phyloP scores from a whole-genome alignment of 1,284 basidiomycete species.

The Leccinum holopus region DNA sequence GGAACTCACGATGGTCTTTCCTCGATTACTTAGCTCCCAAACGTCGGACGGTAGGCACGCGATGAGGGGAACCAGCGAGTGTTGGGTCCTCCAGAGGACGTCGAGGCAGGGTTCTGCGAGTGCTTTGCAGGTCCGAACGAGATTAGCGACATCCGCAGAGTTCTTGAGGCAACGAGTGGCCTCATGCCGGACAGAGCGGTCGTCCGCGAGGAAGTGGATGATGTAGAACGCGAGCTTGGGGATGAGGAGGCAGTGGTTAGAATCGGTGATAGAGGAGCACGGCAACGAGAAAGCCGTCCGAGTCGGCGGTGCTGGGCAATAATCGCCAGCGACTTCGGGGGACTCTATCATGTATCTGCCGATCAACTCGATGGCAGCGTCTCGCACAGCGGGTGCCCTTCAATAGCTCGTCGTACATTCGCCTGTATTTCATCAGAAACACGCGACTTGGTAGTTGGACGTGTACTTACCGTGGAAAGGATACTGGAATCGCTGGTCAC shows the following conservation, averaged over 20 bases:
- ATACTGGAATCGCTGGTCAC: slow-evolving; percentile 85
- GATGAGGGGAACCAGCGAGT: slow-evolving; percentile 30
- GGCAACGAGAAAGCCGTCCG: background rate
- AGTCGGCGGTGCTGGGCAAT: slow-evolving; percentile 41
- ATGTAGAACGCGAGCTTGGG: slow-evolving; percentile 29
- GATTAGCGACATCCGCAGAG: slow-evolving; percentile 25
- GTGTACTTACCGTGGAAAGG: slow-evolving; percentile 62
- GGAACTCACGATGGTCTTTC: slow-evolving; percentile 27
- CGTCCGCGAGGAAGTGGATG: slow-evolving; percentile 27
- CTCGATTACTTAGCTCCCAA: slow-evolving; percentile 24
- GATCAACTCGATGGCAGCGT: slow-evolving; percentile 93
- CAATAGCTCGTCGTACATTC: slow-evolving; percentile 80
- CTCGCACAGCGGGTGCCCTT: slow-evolving; percentile 92
- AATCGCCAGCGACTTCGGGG: slow-evolving; percentile 79
- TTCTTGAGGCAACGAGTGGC: slow-evolving; percentile 19
- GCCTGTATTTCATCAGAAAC: slow-evolving; percentile 41
- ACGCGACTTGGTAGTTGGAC: background rate
- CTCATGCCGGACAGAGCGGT: slow-evolving; percentile 18
- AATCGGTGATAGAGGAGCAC: background rate
- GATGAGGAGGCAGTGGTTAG: slow-evolving; percentile 23
- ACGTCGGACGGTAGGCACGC: slow-evolving; percentile 24
- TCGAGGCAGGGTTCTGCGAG: slow-evolving; percentile 32
- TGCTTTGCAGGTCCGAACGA: slow-evolving; percentile 32
- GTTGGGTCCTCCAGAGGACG: slow-evolving; percentile 32
- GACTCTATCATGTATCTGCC: slow-evolving; percentile 93